A percentile compares a stretch with the other conserved stretches of the same genome.
These are phyloP conservation scores for Ogataea philodendri DNA, from an alignment of 805 yeast genomes.

Conservation along the genomic window DNA sequence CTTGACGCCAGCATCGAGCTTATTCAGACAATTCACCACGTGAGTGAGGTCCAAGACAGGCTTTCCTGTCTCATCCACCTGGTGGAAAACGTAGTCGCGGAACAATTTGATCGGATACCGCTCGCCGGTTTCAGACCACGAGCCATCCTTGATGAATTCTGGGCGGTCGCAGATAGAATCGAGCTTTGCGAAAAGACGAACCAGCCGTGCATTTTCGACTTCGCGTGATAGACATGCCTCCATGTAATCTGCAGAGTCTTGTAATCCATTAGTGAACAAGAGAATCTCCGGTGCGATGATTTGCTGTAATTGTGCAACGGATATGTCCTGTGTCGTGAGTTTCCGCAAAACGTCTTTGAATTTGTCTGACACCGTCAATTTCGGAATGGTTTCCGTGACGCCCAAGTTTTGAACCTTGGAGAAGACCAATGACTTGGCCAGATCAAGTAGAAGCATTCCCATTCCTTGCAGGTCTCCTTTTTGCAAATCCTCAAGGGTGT, in stretches of 20 bases:
- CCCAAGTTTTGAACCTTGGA: slow-evolving; percentile 20
- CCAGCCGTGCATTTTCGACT: slow-evolving; percentile 83
- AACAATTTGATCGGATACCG: slow-evolving; percentile 72
- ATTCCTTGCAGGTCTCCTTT: slow-evolving; percentile 54
- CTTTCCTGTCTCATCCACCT: slow-evolving; percentile 70
- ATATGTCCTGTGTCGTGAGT: slow-evolving; percentile 30
- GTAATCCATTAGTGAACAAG: slow-evolving; percentile 47
- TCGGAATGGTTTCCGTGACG: slow-evolving; percentile 27
- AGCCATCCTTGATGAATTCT: slow-evolving; percentile 51
- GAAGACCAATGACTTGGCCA: slow-evolving; percentile 41
- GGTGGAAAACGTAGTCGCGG: slow-evolving; percentile 83
- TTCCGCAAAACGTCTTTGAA: slow-evolving; percentile 46
- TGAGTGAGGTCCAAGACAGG: slow-evolving; percentile 81
- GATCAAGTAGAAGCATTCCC: slow-evolving; percentile 58
- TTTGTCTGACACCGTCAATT: slow-evolving; percentile 40
- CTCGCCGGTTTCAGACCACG: slow-evolving; percentile 76
- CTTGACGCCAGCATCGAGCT: slow-evolving; percentile 87
- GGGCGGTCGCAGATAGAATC: slow-evolving; percentile 77
- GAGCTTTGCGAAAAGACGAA: slow-evolving; percentile 77
- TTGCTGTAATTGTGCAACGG: slow-evolving; percentile 35
- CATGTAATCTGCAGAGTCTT: slow-evolving; percentile 52
- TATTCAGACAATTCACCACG: slow-evolving; percentile 75
- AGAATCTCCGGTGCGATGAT: slow-evolving; percentile 46
- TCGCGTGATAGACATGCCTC: slow-evolving; percentile 67
- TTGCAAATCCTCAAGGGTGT: slow-evolving; percentile 16